Conservation (phyloP, 2,329 filamentous ascomycete species). For the Sporothrix humicola region DNA sequence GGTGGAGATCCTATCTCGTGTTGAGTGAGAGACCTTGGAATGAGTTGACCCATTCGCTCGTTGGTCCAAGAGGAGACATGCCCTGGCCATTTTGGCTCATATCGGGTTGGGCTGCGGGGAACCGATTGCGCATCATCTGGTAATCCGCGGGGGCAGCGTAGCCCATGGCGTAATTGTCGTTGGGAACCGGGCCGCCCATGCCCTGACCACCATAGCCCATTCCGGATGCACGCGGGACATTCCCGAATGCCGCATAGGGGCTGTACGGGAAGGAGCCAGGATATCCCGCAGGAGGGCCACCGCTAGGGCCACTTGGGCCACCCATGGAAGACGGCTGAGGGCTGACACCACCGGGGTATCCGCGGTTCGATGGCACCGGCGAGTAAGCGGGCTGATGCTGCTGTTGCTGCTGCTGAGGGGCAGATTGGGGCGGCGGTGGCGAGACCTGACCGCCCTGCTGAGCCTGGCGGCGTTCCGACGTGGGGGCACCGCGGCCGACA, state of each 20-base stretch:
- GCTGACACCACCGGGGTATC: constrained; percentile 38
- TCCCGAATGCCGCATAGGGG: constrained; percentile 53
- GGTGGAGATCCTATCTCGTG: constrained; percentile 35
- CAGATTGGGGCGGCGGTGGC: constrained; percentile 18
- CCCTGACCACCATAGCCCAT: constrained; percentile 49
- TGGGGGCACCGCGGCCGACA: constrained; percentile 55
- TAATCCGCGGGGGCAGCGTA: constrained; percentile 54
- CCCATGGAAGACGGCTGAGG: constrained; percentile 30
- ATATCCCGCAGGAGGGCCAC: constrained; percentile 43
- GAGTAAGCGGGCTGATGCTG: constrained; percentile 30
- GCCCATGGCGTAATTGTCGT: constrained; percentile 51
- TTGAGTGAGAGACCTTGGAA: constrained; percentile 78
- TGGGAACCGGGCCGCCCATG: constrained; percentile 46
- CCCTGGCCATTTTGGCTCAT: constrained; percentile 47
- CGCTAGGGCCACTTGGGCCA: background rate
- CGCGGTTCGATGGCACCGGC: constrained; percentile 27
- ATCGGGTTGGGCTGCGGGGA: constrained; percentile 50
- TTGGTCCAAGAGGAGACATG: constrained; percentile 51
- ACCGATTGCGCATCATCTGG: constrained; percentile 55
- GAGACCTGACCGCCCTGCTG: constrained; percentile 29
- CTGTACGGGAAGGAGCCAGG: constrained; percentile 44
- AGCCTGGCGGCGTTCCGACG: constrained; percentile 54
- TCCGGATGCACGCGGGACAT: constrained; percentile 47
- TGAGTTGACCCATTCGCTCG: constrained; percentile 65
- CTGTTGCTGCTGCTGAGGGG: constrained; percentile 29